Percentiles rank a stretch among this genome's conserved stretches.
Evolutionary conservation across 176 grass and related monocot genomes (phyloP).

Genomic region (Olyra latifolia): DNA sequence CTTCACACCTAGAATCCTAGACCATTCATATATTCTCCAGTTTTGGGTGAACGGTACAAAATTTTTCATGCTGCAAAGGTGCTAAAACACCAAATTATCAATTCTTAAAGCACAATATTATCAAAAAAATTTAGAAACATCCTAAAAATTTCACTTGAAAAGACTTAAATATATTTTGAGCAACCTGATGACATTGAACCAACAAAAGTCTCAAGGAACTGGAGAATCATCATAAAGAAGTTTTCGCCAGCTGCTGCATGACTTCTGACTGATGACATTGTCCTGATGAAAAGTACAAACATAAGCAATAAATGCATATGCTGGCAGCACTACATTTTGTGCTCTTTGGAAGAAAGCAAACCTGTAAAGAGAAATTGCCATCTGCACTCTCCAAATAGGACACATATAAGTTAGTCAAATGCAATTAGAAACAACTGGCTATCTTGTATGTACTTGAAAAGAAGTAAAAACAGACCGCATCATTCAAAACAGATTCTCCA

Average conservation of each 20-base stretch:
- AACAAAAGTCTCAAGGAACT: conserved; percentile 99
- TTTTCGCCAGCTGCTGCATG: conserved; percentile 75
- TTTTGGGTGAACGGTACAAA: neutral
- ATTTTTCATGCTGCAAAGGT: neutral
- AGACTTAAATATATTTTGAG: conserved; percentile 20
- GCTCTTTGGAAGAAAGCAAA: conserved; percentile 45
- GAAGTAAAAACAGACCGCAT: conserved; percentile 81
- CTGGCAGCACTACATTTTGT: conserved; percentile 4
- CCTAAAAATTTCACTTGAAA: neutral
- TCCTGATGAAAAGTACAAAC: conserved; percentile 54
- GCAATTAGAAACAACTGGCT: neutral
- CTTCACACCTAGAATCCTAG: neutral
- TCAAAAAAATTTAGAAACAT: conserved; percentile 20
- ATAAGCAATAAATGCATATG: conserved; percentile 38
- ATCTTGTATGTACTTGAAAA: conserved; percentile 28
- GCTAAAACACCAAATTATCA: neutral
- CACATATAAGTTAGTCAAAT: conserved; percentile 39
- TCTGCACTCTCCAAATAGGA: conserved; percentile 67
- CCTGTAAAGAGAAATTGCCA: conserved; percentile 99
- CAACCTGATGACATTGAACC: conserved; percentile 97
- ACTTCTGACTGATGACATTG: conserved; percentile 98
- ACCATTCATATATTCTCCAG: neutral
- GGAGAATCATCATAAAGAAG: conserved; percentile 82
- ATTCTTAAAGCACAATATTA: neutral
- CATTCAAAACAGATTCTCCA: conserved; percentile 98